Conservation (phyloP, 2,329 filamentous ascomycete species). For the Orbilia brochopaga region DNA sequence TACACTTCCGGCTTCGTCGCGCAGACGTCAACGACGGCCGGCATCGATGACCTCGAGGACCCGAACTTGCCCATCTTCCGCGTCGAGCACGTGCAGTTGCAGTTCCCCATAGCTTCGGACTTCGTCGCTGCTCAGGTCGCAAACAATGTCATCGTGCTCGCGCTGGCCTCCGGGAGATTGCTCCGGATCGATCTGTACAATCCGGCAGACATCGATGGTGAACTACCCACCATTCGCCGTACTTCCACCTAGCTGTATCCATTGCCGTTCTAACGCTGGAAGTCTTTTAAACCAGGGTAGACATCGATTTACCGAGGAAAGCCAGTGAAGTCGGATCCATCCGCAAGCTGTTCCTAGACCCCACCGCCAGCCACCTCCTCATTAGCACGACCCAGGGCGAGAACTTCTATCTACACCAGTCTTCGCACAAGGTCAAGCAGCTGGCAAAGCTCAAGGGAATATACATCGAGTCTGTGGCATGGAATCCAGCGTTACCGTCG, state of each 20-base stretch:
- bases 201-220: conserved; percentile 92
- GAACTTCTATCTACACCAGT: conserved; percentile 97
- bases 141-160: conserved; percentile 93
- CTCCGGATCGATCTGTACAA: conserved; percentile 92
- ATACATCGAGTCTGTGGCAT: conserved; percentile 84
- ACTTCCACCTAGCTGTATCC: conserved; percentile 15
- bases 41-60: conserved; percentile 64
- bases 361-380: conserved; percentile 91
- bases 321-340: conserved; percentile 90
- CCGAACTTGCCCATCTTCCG: conserved; percentile 85
- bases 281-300: conserved; percentile 61
- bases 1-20: conserved; percentile 47
- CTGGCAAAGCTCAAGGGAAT: conserved; percentile 84
- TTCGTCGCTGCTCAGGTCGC: conserved; percentile 96
- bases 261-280: conserved; percentile 16
- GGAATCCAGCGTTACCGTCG: conserved; percentile 91
- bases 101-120: conserved; percentile 91
- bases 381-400: conserved; percentile 90
- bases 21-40: conserved; percentile 38
- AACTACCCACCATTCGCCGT: conserved; percentile 47
- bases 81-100: conserved; percentile 87
- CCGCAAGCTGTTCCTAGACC: conserved; percentile 94
- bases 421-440: conserved; percentile 84
- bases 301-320: conserved; percentile 96
- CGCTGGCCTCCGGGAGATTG: conserved; percentile 88